Conservation (phyloP, 23 red algal species). For the Cyanidioschyzon merolae region DNA sequence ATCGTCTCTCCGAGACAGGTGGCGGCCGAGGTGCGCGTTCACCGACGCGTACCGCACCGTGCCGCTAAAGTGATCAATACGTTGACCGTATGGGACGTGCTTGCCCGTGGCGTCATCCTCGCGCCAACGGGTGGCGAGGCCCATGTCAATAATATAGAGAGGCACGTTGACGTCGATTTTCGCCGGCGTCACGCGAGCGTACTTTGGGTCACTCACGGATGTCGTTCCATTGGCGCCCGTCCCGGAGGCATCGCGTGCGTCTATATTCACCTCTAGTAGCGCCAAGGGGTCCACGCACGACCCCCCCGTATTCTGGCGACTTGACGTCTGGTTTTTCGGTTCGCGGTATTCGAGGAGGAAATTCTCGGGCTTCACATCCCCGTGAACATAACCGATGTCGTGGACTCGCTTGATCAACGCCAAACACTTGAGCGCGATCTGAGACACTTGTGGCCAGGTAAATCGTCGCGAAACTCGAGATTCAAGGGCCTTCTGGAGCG, state of each 20-base stretch:
- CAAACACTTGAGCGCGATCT: conserved; percentile 74
- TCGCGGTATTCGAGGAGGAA: conserved; percentile 59
- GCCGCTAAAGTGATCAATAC: conserved; percentile 90
- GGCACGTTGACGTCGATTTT: conserved; percentile 22
- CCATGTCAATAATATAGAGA: conserved; percentile 90
- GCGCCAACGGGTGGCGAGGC: conserved; percentile 64
- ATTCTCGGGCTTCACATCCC: conserved; percentile 98
- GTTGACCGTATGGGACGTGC: conserved; percentile 91
- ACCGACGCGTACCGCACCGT: conserved; percentile 94
- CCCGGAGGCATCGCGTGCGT: neutral
- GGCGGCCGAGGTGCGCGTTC: conserved; percentile 89
- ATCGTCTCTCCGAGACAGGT: conserved; percentile 75
- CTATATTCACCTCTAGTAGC: neutral
- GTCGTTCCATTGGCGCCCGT: neutral
- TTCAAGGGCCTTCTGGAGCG: conserved; percentile 76
- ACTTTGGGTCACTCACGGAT: neutral
- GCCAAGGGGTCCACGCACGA: neutral
- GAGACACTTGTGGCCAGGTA: conserved; percentile 52
- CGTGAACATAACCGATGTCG: conserved; percentile 74
- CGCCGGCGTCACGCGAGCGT: neutral
- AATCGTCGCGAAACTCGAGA: conserved; percentile 46
- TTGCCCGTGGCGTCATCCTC: conserved; percentile 41
- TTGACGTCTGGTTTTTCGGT: neutral
- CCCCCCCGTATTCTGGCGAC: conserved; percentile 1
- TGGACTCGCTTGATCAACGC: conserved; percentile 70